Percentiles rank a stretch among this genome's conserved stretches.
Evolutionary conservation across 805 yeast species (phyloP).

Genomic region (Lachancea nothofagi): DNA sequence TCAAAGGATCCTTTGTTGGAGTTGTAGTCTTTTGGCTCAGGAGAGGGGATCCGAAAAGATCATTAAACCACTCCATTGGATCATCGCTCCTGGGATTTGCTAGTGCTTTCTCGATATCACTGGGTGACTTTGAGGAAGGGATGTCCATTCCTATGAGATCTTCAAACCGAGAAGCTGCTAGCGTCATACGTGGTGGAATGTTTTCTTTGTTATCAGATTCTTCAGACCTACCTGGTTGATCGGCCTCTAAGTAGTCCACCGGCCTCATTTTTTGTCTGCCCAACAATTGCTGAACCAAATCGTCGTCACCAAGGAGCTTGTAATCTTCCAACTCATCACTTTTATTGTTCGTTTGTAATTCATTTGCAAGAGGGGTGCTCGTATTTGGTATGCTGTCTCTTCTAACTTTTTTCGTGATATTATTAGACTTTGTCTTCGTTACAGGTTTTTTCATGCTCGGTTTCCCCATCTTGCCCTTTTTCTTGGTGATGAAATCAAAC

Average conservation of each 20-base stretch:
- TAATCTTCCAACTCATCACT: constrained; percentile 4
- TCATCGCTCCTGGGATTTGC: constrained; percentile 5
- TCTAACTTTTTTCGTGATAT: constrained; percentile 4
- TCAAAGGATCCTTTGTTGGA: constrained; percentile 10
- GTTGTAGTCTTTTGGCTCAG: constrained; percentile 2
- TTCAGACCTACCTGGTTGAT: constrained; percentile 3
- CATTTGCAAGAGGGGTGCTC: constrained; percentile 1
- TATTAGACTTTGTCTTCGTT: constrained; percentile 4
- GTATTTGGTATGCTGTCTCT: constrained; percentile 6
- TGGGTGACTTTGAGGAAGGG: constrained; percentile 10
- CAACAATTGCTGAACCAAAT: constrained; percentile 1
- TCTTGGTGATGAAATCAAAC: constrained; percentile 32
- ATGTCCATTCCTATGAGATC: constrained; percentile 9
- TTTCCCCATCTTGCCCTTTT: constrained; percentile 12
- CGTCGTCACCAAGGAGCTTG: constrained; percentile 1
- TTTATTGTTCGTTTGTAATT: background rate
- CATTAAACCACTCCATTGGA: constrained; percentile 10
- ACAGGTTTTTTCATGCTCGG: constrained; percentile 6
- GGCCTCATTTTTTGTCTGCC: constrained; percentile 3
- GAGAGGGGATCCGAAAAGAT: constrained; percentile 8
- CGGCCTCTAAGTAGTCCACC: constrained; percentile 5
- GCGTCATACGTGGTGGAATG: constrained; percentile 15
- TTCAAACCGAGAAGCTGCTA: constrained; percentile 5
- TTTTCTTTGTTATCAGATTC: constrained; percentile 27
- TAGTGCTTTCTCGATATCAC: constrained; percentile 7